Percentiles rank a stretch among this genome's conserved stretches.
phyloP scores from a whole-genome alignment of 2,329 filamentous ascomycete genomes.

The Thyridium curvatum region DNA sequence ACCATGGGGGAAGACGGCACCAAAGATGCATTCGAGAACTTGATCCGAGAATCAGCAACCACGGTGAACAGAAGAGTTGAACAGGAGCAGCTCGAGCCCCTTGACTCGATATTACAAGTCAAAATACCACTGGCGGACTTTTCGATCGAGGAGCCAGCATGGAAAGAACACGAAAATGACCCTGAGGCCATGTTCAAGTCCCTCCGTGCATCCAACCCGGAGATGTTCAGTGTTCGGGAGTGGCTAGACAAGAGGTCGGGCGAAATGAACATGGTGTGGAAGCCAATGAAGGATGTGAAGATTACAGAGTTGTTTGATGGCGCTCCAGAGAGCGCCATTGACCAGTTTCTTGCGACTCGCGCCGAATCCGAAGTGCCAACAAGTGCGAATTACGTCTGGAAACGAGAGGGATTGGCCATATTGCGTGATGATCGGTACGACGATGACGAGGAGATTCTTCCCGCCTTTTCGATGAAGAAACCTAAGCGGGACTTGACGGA shows the following conservation, averaged over 20 bases:
- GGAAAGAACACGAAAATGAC: background rate
- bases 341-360: slow-evolving; percentile 6
- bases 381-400: slow-evolving; percentile 16
- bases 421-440: slow-evolving; percentile 8
- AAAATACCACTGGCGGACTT: background rate
- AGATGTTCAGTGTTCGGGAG: background rate
- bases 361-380: slow-evolving; percentile 6
- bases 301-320: background rate
- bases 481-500: background rate
- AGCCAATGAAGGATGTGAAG: background rate
- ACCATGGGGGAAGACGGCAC: background rate
- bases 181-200: background rate
- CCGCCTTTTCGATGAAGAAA: background rate
- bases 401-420: slow-evolving; percentile 9
- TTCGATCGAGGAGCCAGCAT: background rate
- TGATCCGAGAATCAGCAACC: background rate
- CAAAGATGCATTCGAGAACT: background rate
- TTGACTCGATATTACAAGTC: background rate
- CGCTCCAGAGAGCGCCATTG: slow-evolving; percentile 2
- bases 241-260: background rate
- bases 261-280: background rate
- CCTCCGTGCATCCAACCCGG: background rate
- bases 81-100: slow-evolving; percentile 3
- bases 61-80: background rate
- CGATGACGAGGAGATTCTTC: slow-evolving; percentile 14